Base-by-base conservation (phyloP, 2,329 filamentous ascomycete species). In the Colletotrichum salicis region DNA sequence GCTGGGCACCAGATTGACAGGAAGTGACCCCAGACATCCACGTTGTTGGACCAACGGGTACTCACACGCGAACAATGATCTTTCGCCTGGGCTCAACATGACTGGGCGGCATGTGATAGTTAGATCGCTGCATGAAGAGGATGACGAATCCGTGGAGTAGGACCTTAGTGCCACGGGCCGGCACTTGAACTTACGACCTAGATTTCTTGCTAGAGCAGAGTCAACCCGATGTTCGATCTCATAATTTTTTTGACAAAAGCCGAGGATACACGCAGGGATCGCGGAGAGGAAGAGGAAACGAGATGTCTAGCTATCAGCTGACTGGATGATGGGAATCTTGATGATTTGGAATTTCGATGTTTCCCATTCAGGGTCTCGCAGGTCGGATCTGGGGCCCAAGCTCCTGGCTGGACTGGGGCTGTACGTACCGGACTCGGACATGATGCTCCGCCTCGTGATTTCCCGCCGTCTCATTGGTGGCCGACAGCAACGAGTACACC, bases 401-500 rank as follows among this genome's bases (percentile, higher is more conserved):
- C 58, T 61, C 59, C 27, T 11, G 4, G 8, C 6, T 6, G 15
- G 59, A 7, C 10, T 2, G 11, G 59, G 13, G 10, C 22, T 1
- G 7, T 41, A 61, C 59, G 41, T 11, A 12, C 41, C 41, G 33
- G 5, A 5, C 3, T 4, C 59, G 59, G 59, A 48, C 13, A 7
- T n/a, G n/a, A 24, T 31, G 41, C 59, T 61, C 41, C 59, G 59
- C 11, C 1, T 5, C 4, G 19, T 19, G 41, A 48, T 11, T 22
- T 22, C 10, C 6, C 19, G 15, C 8, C 12, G 7, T 61, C 2
- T 15, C 19, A 51, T 61, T 61, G 59, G 41, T 61, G 29, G 41
- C 27, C 5, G 4, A 5, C 1, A 6, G 1, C 0, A 11, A 1
- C 1, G 27, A 29, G 4, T 29, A 29, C 27, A 8, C 4, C n/a